Evolutionary conservation across 805 yeast species (phyloP).

Genomic region (Cyberlindnera nakhonratchasimensis): DNA sequence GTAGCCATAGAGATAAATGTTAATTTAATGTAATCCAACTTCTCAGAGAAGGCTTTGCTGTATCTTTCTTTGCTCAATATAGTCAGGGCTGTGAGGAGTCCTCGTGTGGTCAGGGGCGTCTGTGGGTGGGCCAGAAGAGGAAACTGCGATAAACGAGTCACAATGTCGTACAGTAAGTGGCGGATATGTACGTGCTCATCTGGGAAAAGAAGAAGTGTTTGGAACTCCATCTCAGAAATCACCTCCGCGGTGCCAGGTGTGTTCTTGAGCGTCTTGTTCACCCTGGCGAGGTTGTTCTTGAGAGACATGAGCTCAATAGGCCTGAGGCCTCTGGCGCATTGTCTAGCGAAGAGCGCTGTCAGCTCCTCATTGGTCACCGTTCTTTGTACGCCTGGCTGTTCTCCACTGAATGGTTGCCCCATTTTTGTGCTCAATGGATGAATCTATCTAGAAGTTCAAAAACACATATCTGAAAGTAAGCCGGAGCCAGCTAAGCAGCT

Average conservation of each 20-base stretch:
- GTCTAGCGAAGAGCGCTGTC: conserved; percentile 28
- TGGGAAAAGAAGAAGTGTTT: conserved; percentile 36
- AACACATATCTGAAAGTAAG: too few species aligned
- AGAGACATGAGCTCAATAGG: conserved; percentile 36
- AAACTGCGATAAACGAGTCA: conserved; percentile 43
- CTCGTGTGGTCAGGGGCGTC: conserved; percentile 32
- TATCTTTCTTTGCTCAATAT: conserved; percentile 44
- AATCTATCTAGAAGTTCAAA: background rate
- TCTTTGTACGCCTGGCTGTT: background rate
- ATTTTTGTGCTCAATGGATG: conserved; percentile 7
- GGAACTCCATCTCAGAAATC: conserved; percentile 24
- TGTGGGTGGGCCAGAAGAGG: conserved; percentile 39
- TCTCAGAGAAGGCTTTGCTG: conserved; percentile 32
- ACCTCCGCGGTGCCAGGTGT: background rate
- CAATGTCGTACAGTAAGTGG: conserved; percentile 37
- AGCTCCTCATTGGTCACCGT: conserved; percentile 24
- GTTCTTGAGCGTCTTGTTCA: conserved; percentile 18
- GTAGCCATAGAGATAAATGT: conserved; percentile 45
- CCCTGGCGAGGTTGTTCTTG: conserved; percentile 20
- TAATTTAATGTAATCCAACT: conserved; percentile 41
- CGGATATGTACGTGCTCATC: conserved; percentile 29
- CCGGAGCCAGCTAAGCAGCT: too few species aligned
- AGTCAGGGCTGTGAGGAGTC: conserved; percentile 41
- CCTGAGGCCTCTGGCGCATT: conserved; percentile 31
- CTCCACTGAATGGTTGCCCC: conserved; percentile 26